Percentiles rank a stretch among this genome's conserved stretches.
Evolutionary conservation across 169 alveolate genomes (phyloP).

Genomic region (Plasmodium falciparum): DNA sequence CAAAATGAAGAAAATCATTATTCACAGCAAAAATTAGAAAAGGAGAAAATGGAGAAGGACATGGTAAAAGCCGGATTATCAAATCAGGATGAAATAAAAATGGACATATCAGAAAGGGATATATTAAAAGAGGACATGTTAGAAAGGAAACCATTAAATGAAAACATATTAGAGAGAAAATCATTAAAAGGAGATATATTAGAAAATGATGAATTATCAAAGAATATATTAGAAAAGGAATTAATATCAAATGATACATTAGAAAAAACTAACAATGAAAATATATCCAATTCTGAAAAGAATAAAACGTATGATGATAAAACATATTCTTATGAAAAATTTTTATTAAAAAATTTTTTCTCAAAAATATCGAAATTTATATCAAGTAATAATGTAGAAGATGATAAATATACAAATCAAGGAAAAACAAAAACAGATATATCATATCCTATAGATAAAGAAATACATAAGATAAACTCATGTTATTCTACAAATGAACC

Average conservation of each 20-base stretch:
- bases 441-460: background rate
- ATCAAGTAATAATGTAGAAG: conserved; percentile 27
- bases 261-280: background rate
- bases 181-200: background rate
- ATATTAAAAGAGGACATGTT: too few relatives aligned
- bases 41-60: too few relatives aligned
- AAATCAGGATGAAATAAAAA: too few relatives aligned
- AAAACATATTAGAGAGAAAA: background rate
- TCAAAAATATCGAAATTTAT: conserved; percentile 29
- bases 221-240: background rate
- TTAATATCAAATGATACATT: too few relatives aligned
- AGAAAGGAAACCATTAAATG: background rate
- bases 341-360: conserved; percentile 41
- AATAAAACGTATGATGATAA: conserved; percentile 26
- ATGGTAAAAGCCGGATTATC: too few relatives aligned
- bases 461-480: conserved; percentile 1
- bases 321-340: conserved; percentile 38
- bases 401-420: background rate
- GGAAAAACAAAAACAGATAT: background rate
- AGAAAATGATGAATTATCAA: background rate
- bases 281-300: conserved; percentile 10
- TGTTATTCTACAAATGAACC: conserved; percentile 20
- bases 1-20: too few relatives aligned
- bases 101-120: too few relatives aligned
- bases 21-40: too few relatives aligned